phyloP scores from a whole-genome alignment of 768 basidiomycete species.

The Suillus fuscotomentosus region DNA sequence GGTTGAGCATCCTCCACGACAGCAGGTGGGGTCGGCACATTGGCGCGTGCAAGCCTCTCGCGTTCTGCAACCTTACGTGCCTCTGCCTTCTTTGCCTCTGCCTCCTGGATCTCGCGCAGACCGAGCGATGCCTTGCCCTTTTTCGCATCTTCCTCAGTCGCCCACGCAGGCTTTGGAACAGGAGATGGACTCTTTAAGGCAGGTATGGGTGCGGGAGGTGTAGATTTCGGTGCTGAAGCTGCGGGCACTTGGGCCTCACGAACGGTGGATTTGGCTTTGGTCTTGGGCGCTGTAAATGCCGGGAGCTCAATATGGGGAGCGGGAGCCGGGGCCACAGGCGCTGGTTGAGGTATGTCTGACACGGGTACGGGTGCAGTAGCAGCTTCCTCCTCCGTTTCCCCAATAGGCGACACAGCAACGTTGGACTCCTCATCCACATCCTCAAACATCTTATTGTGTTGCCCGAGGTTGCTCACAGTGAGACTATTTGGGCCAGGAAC shows the following conservation, averaged over 20 bases:
- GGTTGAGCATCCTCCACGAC: slow-evolving; percentile 55
- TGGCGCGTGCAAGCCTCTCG: slow-evolving; percentile 56
- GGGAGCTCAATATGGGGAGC: slow-evolving; percentile 15
- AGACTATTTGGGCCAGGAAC: slow-evolving; percentile 46
- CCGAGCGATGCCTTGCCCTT: slow-evolving; percentile 56
- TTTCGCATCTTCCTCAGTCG: slow-evolving; percentile 66
- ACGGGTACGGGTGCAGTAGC: slow-evolving; percentile 14
- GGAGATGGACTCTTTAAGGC: slow-evolving; percentile 23
- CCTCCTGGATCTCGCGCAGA: slow-evolving; percentile 93
- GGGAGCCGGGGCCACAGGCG: slow-evolving; percentile 11
- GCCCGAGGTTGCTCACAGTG: slow-evolving; percentile 56
- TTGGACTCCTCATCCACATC: slow-evolving; percentile 23
- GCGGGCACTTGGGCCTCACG: slow-evolving; percentile 21
- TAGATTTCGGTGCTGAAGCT: slow-evolving; percentile 18
- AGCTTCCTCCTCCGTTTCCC: slow-evolving; percentile 11
- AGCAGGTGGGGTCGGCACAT: slow-evolving; percentile 33
- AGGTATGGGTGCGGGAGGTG: slow-evolving; percentile 7
- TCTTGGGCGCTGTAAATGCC: slow-evolving; percentile 20
- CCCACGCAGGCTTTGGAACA: slow-evolving; percentile 57
- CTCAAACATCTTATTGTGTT: slow-evolving; percentile 53
- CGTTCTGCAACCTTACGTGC: slow-evolving; percentile 72
- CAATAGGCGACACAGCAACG: slow-evolving; percentile 15
- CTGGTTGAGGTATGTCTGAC: slow-evolving; percentile 7
- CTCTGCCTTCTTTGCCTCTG: slow-evolving; percentile 80
- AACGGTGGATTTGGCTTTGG: slow-evolving; percentile 26